Evolutionary conservation across 768 basidiomycete genomes (phyloP).

Genomic region (Paxillus rubicundulus): DNA sequence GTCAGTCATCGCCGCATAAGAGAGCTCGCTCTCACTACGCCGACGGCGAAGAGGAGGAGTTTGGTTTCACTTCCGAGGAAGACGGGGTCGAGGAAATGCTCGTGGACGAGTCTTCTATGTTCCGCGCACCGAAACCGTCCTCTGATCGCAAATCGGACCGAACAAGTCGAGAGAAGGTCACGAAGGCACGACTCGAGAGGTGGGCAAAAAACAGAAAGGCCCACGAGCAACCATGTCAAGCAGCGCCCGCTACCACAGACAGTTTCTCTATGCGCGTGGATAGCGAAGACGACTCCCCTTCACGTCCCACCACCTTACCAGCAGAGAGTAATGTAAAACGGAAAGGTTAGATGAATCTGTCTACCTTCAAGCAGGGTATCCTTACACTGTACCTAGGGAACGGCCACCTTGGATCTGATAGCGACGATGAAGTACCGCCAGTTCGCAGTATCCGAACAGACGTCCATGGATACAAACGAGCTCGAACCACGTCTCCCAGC

Average conservation of each 20-base stretch:
- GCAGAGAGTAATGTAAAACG: conserved; percentile 40
- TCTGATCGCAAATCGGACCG: conserved; percentile 18
- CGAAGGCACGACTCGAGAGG: conserved; percentile 24
- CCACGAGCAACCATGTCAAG: conserved; percentile 31
- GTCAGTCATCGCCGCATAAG: conserved; percentile 18
- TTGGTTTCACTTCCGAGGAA: conserved; percentile 35
- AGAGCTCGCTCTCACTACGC: conserved; percentile 24
- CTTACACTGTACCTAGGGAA: conserved; percentile 10
- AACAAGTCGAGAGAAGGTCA: conserved; percentile 33
- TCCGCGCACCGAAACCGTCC: conserved; percentile 17
- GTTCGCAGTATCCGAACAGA: conserved; percentile 29
- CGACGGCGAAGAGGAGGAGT: conserved; percentile 21
- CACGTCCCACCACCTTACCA: conserved; percentile 18
- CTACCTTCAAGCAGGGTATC: background rate
- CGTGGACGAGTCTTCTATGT: conserved; percentile 31
- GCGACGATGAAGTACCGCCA: conserved; percentile 20
- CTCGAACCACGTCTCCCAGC: conserved; percentile 48
- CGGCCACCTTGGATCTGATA: conserved; percentile 29
- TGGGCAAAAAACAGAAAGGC: conserved; percentile 24
- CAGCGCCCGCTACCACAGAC: conserved; percentile 27
- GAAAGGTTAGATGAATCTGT: conserved; percentile 39
- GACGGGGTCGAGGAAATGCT: conserved; percentile 54
- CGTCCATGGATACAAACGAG: conserved; percentile 41
- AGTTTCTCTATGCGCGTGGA: conserved; percentile 35
- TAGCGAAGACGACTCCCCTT: conserved; percentile 14